Percentiles rank a stretch among this genome's conserved stretches.
These are phyloP conservation scores for Scleroderma bovista DNA, from an alignment of 768 basidiomycete genomes.

Conservation along the genomic window DNA sequence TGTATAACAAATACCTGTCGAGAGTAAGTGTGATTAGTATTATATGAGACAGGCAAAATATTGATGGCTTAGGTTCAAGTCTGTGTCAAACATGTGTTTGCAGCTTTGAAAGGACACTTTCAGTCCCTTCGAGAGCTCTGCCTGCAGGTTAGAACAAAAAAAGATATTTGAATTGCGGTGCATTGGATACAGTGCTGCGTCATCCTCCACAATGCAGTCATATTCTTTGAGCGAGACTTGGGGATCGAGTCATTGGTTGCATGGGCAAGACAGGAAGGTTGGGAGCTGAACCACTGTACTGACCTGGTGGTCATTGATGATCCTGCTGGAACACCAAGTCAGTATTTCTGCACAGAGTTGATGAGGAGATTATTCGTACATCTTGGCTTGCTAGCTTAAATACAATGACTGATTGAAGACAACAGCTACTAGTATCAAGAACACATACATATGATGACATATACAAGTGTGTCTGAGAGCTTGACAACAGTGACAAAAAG, in stretches of 20 bases:
- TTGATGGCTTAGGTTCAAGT: background rate
- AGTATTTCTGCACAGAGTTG: background rate
- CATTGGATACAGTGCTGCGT: background rate
- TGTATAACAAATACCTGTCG: background rate
- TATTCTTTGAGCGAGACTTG: background rate
- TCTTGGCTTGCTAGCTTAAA: no score
- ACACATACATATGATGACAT: no score
- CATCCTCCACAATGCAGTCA: background rate
- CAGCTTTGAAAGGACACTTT: background rate
- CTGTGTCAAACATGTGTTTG: background rate
- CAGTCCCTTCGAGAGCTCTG: background rate
- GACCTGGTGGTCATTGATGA: no score
- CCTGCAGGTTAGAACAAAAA: background rate
- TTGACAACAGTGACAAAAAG: no score
- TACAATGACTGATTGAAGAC: no score
- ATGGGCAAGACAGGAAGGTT: background rate
- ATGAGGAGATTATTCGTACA: background rate
- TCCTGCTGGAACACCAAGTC: background rate
- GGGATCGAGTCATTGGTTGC: background rate
- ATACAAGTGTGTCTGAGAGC: no score
- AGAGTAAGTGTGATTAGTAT: background rate
- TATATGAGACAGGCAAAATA: background rate
- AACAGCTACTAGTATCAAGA: no score
- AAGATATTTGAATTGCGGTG: background rate
- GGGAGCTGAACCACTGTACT: background rate